Percentiles rank a stretch among this genome's conserved stretches.
Evolutionary conservation across 2,329 filamentous ascomycete species (phyloP).

Genomic region (Fusarium anguioides): DNA sequence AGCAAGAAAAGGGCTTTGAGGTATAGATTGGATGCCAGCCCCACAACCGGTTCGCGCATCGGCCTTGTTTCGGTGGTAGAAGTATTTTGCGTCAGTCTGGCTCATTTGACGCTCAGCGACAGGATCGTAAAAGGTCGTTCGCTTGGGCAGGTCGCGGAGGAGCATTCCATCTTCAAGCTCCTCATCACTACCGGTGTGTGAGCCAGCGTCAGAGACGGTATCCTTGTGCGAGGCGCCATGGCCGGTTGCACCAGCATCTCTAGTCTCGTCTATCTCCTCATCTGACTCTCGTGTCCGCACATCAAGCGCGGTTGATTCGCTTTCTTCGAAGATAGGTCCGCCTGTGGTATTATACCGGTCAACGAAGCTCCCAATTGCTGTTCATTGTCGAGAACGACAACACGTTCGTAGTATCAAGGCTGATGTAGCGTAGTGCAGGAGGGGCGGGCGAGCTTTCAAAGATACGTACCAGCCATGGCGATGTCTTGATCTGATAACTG

Average conservation of each 20-base stretch:
- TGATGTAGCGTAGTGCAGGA: constrained; percentile 20
- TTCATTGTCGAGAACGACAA: neutral
- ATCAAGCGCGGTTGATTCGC: constrained; percentile 39
- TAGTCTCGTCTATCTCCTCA: constrained; percentile 46
- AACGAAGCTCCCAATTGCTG: constrained; percentile 13
- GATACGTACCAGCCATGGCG: constrained; percentile 42
- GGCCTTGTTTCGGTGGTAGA: constrained; percentile 89
- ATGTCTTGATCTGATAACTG: constrained; percentile 7
- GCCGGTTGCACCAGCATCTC: constrained; percentile 39
- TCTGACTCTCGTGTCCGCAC: constrained; percentile 48
- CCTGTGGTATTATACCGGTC: constrained; percentile 25
- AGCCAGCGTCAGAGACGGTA: constrained; percentile 35
- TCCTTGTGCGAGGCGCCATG: constrained; percentile 41
- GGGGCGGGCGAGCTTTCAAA: constrained; percentile 16
- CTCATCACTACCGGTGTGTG: constrained; percentile 41
- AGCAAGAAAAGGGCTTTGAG: constrained; percentile 59
- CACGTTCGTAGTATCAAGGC: constrained; percentile 1
- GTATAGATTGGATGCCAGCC: constrained; percentile 56
- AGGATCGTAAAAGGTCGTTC: constrained; percentile 92
- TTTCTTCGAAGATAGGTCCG: constrained; percentile 32
- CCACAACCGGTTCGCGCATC: constrained; percentile 58
- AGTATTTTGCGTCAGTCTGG: constrained; percentile 92
- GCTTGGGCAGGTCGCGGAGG: constrained; percentile 69
- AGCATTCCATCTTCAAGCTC: constrained; percentile 67
- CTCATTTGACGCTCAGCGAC: constrained; percentile 94